Base-by-base conservation (phyloP, 1,284 basidiomycete genomes). In the Mixia osmundae region DNA sequence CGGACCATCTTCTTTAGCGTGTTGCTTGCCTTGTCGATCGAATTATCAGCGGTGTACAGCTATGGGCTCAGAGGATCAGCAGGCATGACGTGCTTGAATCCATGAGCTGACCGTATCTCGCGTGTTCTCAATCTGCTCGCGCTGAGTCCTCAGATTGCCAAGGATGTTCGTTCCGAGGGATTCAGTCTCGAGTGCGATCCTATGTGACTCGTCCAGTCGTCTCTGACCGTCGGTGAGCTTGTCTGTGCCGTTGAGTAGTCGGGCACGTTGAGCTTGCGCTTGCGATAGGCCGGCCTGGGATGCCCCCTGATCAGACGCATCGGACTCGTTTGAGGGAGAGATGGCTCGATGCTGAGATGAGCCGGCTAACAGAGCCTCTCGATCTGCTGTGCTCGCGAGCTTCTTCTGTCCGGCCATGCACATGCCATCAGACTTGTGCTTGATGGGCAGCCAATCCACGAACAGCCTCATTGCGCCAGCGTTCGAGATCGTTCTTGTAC, bases 81-180 rank as follows among this genome's bases (percentile, higher is more conserved):
- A n/a, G n/a, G n/a, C n/a, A n/a, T n/a, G n/a, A n/a, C 5, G 5
- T 3, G 3, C 4, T 12, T 14, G 8, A n/a, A 27, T 4, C 3
- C 3, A 14, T 4, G 21, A 20, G 59, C 72, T 23, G 46, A 85
- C 77, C 38, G 76, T 83, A 58, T 83, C 77, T 50, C 89, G 64
- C 15, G 87, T 70, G 53, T 91, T 77, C 61, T 91, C 77, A 46
- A 97, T 87, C 59, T 89, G 85, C 55, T 95, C 91, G 44, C 91
- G 61, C 60, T 99, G 91, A 2, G 67, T 62, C 35, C 83, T 61
- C 44, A 99, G 62, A 52, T 78, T 83, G 49, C 73, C 57, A 44
- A 99, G 55, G 50, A 99, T 95, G 48, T 83, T 83, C 10, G 83
- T 72, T 8, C 91, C 91, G 25, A 95, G 72, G 50, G 80, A 73